These are phyloP conservation scores for Asterionellopsis glacialis DNA, from an alignment of 108 stramenopile species.

Conservation along the genomic window DNA sequence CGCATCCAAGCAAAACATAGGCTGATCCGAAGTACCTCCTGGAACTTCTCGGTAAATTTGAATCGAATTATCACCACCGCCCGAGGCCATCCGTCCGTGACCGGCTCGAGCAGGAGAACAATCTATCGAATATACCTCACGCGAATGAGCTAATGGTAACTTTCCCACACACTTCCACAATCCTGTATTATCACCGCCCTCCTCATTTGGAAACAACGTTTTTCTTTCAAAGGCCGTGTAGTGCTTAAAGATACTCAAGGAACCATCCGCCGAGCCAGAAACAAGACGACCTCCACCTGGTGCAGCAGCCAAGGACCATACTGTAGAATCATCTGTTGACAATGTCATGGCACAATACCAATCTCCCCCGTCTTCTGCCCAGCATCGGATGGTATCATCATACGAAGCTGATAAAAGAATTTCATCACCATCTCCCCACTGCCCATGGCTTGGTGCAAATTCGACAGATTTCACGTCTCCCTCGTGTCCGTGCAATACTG, in stretches of 20 bases:
- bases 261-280: slow-evolving; percentile 69
- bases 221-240: slow-evolving; percentile 55
- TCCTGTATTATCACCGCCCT: slow-evolving; percentile 28
- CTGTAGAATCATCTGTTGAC: slow-evolving; percentile 69
- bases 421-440: slow-evolving; percentile 82
- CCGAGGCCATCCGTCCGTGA: slow-evolving; percentile 73
- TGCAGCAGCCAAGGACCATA: slow-evolving; percentile 85
- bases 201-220: slow-evolving; percentile 17
- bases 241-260: slow-evolving; percentile 67
- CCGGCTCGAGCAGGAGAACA: slow-evolving; percentile 76
- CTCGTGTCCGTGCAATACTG: slow-evolving; percentile 93
- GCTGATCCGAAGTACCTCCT: slow-evolving; percentile 46
- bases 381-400: slow-evolving; percentile 89
- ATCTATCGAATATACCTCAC: slow-evolving; percentile 65
- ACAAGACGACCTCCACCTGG: slow-evolving; percentile 77
- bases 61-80: slow-evolving; percentile 85
- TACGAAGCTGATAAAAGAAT: slow-evolving; percentile 83
- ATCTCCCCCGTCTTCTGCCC: slow-evolving; percentile 95
- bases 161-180: slow-evolving; percentile 69
- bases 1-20: slow-evolving; percentile 58
- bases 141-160: slow-evolving; percentile 61
- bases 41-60: slow-evolving; percentile 69
- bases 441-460: slow-evolving; percentile 78
- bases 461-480: slow-evolving; percentile 92
- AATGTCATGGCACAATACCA: slow-evolving; percentile 90